Evolutionary conservation across 129 eudicot genomes (phyloP).

Genomic region (Flaveria brownii): DNA sequence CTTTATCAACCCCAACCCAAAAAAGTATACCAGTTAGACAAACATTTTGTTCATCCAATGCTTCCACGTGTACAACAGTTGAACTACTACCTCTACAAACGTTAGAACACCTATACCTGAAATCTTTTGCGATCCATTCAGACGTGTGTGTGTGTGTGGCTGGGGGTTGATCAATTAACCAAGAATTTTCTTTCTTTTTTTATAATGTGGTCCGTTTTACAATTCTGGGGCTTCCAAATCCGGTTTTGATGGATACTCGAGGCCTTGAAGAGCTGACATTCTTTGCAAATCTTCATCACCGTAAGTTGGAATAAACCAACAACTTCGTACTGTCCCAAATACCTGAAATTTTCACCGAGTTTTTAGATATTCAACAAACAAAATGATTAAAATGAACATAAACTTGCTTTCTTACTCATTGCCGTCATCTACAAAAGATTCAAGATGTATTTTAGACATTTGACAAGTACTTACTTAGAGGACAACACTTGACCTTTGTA

Average conservation of each 20-base stretch:
- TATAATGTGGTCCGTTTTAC: conserved; percentile 22
- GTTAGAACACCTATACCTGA: conserved; percentile 20
- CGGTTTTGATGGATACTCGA: conserved; percentile 92
- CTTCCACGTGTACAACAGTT: not conserved
- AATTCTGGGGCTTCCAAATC: conserved; percentile 74
- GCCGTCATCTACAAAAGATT: too few relatives aligned
- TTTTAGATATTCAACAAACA: not conserved
- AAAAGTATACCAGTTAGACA: conserved; percentile 19
- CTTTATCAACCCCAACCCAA: conserved; percentile 1
- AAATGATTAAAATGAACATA: not conserved
- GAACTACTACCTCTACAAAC: conserved; percentile 21
- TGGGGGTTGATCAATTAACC: too few relatives aligned
- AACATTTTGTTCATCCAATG: conserved; percentile 21
- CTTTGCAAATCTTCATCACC: conserved; percentile 81
- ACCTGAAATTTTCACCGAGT: conserved; percentile 47
- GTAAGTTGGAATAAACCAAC: conserved; percentile 86
- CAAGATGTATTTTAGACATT: not conserved
- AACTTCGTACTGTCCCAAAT: conserved; percentile 67
- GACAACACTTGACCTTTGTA: not conserved
- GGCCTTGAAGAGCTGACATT: conserved; percentile 87
- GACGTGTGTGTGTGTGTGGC: not conserved
- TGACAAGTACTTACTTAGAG: not conserved
- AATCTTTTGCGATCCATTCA: conserved; percentile 22
- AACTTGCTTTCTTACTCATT: not conserved
- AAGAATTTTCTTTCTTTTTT: not conserved